A percentile compares a stretch with the other conserved stretches of the same genome.
Evolutionary conservation across 352 stramenopile species (phyloP).

Genomic region (Pythium oligandrum): DNA sequence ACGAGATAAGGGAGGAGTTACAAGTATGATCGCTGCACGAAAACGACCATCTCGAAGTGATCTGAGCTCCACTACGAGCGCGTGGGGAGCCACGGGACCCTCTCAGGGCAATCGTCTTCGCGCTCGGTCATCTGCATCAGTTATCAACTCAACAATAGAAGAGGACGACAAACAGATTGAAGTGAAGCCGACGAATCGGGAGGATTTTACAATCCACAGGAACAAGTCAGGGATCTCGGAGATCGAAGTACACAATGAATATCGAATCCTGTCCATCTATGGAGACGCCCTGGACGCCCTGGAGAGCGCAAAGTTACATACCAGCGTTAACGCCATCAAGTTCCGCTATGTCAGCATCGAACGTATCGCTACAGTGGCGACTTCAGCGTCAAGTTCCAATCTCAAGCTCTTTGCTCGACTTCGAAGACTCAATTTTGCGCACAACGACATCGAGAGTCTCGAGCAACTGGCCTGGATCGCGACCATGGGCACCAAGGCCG

Average conservation of each 20-base stretch:
- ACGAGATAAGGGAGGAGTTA: slow-evolving; percentile 4
- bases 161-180: slow-evolving; percentile 25
- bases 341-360: slow-evolving; percentile 59
- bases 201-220: slow-evolving; percentile 42
- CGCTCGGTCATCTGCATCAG: not conserved
- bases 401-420: slow-evolving; percentile 60
- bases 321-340: slow-evolving; percentile 51
- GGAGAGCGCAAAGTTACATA: slow-evolving; percentile 46
- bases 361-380: slow-evolving; percentile 30
- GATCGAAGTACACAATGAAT: slow-evolving; percentile 67
- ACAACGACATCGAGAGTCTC: slow-evolving; percentile 64
- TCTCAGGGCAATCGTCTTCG: too few species aligned
- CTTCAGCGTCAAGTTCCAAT: slow-evolving; percentile 26
- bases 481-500: slow-evolving; percentile 40
- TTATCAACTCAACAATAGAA: not conserved
- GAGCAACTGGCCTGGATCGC: slow-evolving; percentile 60
- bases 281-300: slow-evolving; percentile 61
- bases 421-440: slow-evolving; percentile 48
- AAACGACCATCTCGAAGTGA: too few species aligned
- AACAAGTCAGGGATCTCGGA: slow-evolving; percentile 65
- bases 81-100: too few species aligned
- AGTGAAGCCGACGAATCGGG: slow-evolving; percentile 30
- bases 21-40: too few species aligned
- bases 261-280: slow-evolving; percentile 60
- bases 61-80: too few species aligned